Base-by-base conservation (phyloP, 2,329 filamentous ascomycete species). In the Alternaria sp. region DNA sequence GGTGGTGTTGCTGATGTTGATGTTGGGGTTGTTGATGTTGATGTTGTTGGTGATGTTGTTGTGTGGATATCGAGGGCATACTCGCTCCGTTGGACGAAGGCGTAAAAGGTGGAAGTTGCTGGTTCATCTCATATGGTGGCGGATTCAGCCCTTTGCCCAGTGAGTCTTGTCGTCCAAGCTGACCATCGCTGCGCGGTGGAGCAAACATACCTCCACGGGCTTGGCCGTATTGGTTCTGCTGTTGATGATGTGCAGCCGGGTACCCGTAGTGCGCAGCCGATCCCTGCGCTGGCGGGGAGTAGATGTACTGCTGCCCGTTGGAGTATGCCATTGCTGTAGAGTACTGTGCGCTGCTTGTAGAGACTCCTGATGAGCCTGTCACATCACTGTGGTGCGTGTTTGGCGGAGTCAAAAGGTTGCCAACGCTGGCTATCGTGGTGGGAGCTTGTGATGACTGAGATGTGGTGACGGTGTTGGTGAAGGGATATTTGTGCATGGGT, bases 51-150 rank as follows among this genome's bases (percentile, higher is more conserved):
- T 64, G 61, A 2, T 71, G 73, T 56, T 58, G 85, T 66, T 78
- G 83, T 68, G 81, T 69, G 65, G 79, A 75, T 74, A 83, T 77
- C 15, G 83, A 79, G 17, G 83, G 81, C 56, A 86, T 76, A 65
- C 77, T 82, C 30, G 81, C 79, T 17, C 86, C 84, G 57, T 86
- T 86, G 49, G 85, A 82, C 54, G 86, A 86, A 74, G 77, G 75
- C 64, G 89, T 85, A 76, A 90, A 93, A 32, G 89, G 84, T 47
- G 89, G 86, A 64, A 90, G 85, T 64, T 79, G 77, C 52, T 77
- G 74, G 68, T 89, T 88, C 65, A 88, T 83, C 67, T 91, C 90
- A 79, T 90, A 93, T 7, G 90, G 86, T 63, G 90, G 88, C 58
- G 87, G 84, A 64, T 91, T 86, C 58, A 94, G 83, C 52, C 85